Base-by-base conservation (phyloP, 371 early-diverging fungal genomes). In the Dinochytrium kinnereticum region DNA sequence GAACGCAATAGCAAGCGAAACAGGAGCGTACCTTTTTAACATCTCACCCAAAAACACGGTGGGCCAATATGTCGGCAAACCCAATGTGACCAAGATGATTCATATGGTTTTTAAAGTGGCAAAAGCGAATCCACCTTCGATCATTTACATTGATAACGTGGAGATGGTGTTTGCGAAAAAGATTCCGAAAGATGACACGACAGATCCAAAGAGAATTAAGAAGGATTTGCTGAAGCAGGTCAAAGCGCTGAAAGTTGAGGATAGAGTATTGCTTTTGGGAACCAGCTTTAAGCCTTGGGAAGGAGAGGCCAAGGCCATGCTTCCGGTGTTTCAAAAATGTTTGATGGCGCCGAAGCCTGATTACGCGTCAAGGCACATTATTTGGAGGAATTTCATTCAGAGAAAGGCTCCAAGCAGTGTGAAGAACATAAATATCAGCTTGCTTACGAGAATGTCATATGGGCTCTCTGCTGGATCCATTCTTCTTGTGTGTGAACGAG, bases 91-190 rank as follows among this genome's bases (percentile, higher is more conserved):
- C 39, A 82, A 81, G 44, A 85, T 88, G 87, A 51, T 88, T 51
- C 87, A 88, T 82, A 87, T 87, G 85, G 87, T 85, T 0, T 88
- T 88, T 80, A 88, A 88, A 69, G 88, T 88, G 13, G 89, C 89
- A 30, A 78, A 81, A 73, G 82, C 82, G 24, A 74, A 83, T 37
- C 74, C 82, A 3, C 89, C 89, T 1, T 71, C 89, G 30, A 77
- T 88, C 66, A 80, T 88, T 51, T 83, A 81, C 77, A 81, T 88
- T 51, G 87, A 88, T 75, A 80, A 81, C 53, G 76, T 81, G 24
- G 89, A 88, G 68, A 84, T 84, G 83, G 73, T 88, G 19, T 88
- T 87, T 57, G 85, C 86, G 37, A 88, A 88, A 71, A 87, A 87
- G 64, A 82, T 87, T 15, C 87, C 89, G 1, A 88, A 88, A 66